These are phyloP conservation scores for Wickerhamomyces sp. DNA, from an alignment of 1,139 yeast genomes.

Conservation along the genomic window DNA sequence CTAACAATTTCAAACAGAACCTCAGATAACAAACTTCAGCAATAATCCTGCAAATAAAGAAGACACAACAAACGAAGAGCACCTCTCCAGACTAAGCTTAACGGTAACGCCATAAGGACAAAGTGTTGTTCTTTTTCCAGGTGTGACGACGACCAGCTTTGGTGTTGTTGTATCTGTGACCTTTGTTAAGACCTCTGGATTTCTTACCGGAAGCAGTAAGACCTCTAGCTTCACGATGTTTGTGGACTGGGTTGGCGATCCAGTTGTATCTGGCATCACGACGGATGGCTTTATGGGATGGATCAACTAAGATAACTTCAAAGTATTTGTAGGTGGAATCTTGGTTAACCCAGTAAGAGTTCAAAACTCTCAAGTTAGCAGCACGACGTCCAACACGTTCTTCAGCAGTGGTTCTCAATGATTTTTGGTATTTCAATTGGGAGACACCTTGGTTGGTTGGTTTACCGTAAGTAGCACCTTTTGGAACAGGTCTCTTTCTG, in stretches of 20 bases:
- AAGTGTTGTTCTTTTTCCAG: slow-evolving; percentile 99
- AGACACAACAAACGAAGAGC: too few species aligned
- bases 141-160: slow-evolving; percentile 98
- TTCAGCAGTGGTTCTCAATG: slow-evolving; percentile 97
- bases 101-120: slow-evolving; percentile 99
- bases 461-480: slow-evolving; percentile 99
- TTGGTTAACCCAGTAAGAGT: slow-evolving; percentile 99
- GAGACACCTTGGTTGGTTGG: slow-evolving; percentile 99
- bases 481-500: slow-evolving; percentile 99
- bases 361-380: slow-evolving; percentile 97
- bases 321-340: slow-evolving; percentile 99
- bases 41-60: too few species aligned
- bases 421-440: slow-evolving; percentile 99
- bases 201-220: slow-evolving; percentile 97
- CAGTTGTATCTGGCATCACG: slow-evolving; percentile 99
- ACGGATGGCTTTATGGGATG: slow-evolving; percentile 98
- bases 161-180: slow-evolving; percentile 98
- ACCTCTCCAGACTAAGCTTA: slow-evolving; percentile 18
- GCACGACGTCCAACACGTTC: slow-evolving; percentile 99
- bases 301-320: slow-evolving; percentile 96
- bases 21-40: too few species aligned
- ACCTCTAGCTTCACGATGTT: slow-evolving; percentile 99
- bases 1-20: neutral
- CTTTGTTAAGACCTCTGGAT: slow-evolving; percentile 99
- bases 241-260: slow-evolving; percentile 99